These are phyloP conservation scores for Sporothrix pallida DNA, from an alignment of 2,329 filamentous ascomycete genomes.

Conservation along the genomic window DNA sequence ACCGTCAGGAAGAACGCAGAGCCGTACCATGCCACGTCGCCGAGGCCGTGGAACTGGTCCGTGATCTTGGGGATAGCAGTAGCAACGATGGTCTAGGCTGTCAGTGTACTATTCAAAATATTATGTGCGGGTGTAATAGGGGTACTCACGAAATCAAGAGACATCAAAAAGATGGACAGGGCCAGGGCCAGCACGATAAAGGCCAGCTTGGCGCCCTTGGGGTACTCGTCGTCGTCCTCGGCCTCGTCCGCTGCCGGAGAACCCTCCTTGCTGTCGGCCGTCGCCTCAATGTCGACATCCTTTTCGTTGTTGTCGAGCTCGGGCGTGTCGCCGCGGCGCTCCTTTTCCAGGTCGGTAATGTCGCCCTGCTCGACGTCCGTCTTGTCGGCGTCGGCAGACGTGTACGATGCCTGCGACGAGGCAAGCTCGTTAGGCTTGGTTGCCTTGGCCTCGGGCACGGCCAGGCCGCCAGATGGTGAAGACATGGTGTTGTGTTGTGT, in stretches of 20 bases:
- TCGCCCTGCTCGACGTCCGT: slow-evolving; percentile 25
- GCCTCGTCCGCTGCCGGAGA: not conserved
- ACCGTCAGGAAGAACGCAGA: slow-evolving; percentile 59
- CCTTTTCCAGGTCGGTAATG: slow-evolving; percentile 32
- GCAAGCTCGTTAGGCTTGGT: slow-evolving; percentile 3
- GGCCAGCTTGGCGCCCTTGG: slow-evolving; percentile 47
- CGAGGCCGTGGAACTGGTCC: slow-evolving; percentile 57
- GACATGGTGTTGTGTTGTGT: slow-evolving; percentile 5
- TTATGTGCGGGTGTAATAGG: not conserved
- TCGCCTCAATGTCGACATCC: slow-evolving; percentile 16
- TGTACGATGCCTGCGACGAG: slow-evolving; percentile 35
- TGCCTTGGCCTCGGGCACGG: slow-evolving; percentile 15
- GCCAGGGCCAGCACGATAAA: slow-evolving; percentile 56
- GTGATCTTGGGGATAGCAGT: slow-evolving; percentile 64
- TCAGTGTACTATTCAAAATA: not conserved
- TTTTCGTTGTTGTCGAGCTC: not conserved
- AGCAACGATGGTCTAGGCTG: slow-evolving; percentile 56
- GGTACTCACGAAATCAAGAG: slow-evolving; percentile 53
- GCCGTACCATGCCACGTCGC: slow-evolving; percentile 65
- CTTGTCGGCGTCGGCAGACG: slow-evolving; percentile 35
- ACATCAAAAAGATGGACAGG: slow-evolving; percentile 56
- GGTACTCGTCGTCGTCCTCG: slow-evolving; percentile 46
- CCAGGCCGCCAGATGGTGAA: slow-evolving; percentile 8
- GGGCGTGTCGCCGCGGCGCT: not conserved
- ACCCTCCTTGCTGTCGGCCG: slow-evolving; percentile 11